Evolutionary conservation across 2,329 filamentous ascomycete genomes (phyloP).

Genomic region (Scytalidium sp.): DNA sequence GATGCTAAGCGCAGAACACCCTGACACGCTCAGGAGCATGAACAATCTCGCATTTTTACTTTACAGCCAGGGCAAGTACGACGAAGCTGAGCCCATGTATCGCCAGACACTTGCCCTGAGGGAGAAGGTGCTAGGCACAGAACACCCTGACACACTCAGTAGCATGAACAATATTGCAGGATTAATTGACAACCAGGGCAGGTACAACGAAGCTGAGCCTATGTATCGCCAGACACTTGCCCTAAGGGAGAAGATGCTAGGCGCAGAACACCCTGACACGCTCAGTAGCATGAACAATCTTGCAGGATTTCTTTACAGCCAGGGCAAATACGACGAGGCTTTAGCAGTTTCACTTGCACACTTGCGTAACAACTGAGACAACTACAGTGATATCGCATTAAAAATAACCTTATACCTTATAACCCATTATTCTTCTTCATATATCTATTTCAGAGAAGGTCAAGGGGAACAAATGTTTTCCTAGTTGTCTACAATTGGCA

Average conservation of each 20-base stretch:
- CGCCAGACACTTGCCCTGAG: neutral
- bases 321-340: slow-evolving; percentile 7
- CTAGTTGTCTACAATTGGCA: no score
- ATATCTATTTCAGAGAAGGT: no score
- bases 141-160: slow-evolving; percentile 9
- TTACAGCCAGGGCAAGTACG: no score
- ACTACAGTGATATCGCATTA: no score
- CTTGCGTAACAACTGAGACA: no score
- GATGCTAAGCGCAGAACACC: no score
- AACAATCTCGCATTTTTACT: no score
- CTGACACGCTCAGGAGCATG: no score
- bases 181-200: neutral
- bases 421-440: no score
- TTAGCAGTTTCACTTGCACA: no score
- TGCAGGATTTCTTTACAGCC: slow-evolving; percentile 3
- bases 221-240: slow-evolving; percentile 8
- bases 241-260: slow-evolving; percentile 11
- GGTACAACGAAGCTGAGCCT: slow-evolving; percentile 13
- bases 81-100: slow-evolving; percentile 1
- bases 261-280: slow-evolving; percentile 11
- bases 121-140: slow-evolving; percentile 9
- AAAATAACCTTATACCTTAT: no score
- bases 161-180: slow-evolving; percentile 3
- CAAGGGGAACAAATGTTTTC: no score
- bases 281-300: slow-evolving; percentile 13